Percentiles rank a stretch among this genome's conserved stretches.
phyloP scores from a whole-genome alignment of 805 yeast species.

The Saccharomycopsis microspora region DNA sequence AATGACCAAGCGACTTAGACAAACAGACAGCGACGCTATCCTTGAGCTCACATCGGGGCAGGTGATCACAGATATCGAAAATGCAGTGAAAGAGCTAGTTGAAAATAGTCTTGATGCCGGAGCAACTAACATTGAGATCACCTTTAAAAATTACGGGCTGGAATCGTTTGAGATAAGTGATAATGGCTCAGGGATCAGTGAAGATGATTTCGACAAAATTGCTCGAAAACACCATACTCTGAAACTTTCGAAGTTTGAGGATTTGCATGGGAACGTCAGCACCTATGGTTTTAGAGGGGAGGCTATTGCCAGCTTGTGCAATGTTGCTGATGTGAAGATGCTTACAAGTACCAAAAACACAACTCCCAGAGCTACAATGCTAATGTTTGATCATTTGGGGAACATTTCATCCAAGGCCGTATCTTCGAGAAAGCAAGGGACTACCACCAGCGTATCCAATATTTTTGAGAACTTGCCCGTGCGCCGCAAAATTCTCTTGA shows the following conservation, averaged over 20 bases:
- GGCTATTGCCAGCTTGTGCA: conserved; percentile 62
- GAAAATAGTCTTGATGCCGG: conserved; percentile 83
- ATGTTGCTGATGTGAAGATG: conserved; percentile 36
- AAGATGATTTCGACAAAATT: conserved; percentile 38
- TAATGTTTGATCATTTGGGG: conserved; percentile 51
- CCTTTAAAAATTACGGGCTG: conserved; percentile 60
- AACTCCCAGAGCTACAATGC: conserved; percentile 45
- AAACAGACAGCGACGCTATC: conserved; percentile 28
- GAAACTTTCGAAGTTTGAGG: conserved; percentile 46
- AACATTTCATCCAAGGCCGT: conserved; percentile 26
- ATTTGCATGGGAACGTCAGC: conserved; percentile 26
- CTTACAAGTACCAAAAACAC: conserved; percentile 35
- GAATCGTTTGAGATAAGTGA: conserved; percentile 60
- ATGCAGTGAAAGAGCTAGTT: conserved; percentile 74
- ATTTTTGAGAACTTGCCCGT: conserved; percentile 73
- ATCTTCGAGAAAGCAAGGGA: conserved; percentile 56
- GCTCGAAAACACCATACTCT: conserved; percentile 62
- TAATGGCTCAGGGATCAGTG: conserved; percentile 54
- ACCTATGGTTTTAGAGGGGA: conserved; percentile 78
- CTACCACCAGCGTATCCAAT: conserved; percentile 36
- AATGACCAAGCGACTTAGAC: background rate
- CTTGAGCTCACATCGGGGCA: conserved; percentile 85
- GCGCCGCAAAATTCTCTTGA: conserved; percentile 59
- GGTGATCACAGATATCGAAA: conserved; percentile 68
- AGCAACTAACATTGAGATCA: conserved; percentile 55